These are phyloP conservation scores for Neltuma alba DNA, from an alignment of 306 rosid species.

Conservation along the genomic window DNA sequence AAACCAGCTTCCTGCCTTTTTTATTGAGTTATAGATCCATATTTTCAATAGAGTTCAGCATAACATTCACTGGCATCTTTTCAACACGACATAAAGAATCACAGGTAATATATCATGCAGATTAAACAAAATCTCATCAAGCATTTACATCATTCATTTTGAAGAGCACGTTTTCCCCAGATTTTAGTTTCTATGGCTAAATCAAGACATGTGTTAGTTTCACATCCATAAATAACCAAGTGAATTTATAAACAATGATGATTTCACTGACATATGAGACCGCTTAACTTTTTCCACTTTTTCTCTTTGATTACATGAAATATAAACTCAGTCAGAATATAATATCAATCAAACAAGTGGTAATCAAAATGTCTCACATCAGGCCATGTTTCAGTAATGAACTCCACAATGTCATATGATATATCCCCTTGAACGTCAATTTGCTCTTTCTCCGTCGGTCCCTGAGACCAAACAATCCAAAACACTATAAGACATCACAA, in stretches of 20 bases:
- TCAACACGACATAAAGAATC: neutral
- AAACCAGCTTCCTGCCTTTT: neutral
- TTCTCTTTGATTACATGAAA: neutral
- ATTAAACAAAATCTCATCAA: too few species aligned
- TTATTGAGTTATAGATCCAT: neutral
- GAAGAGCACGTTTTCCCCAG: too few species aligned
- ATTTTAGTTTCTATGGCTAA: neutral
- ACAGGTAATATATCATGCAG: neutral
- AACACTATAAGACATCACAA: slow-evolving; percentile 32
- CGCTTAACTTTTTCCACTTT: neutral
- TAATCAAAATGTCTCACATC: slow-evolving; percentile 61
- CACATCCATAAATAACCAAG: neutral
- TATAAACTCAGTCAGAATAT: slow-evolving; percentile 12
- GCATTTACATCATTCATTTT: too few species aligned
- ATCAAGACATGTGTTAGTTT: neutral
- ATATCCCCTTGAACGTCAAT: slow-evolving; percentile 99
- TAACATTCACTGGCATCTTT: neutral
- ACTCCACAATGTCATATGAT: slow-evolving; percentile 86
- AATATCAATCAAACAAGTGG: slow-evolving; percentile 9
- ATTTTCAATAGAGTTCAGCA: too few species aligned
- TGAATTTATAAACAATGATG: neutral
- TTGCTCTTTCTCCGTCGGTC: slow-evolving; percentile 98
- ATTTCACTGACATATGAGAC: neutral
- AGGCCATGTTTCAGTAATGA: slow-evolving; percentile 90
- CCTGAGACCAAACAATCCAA: slow-evolving; percentile 62